A percentile compares a stretch with the other conserved stretches of the same genome.
These are phyloP conservation scores for Talaromyces ruber DNA, from an alignment of 495 filamentous ascomycete genomes.

Conservation along the genomic window DNA sequence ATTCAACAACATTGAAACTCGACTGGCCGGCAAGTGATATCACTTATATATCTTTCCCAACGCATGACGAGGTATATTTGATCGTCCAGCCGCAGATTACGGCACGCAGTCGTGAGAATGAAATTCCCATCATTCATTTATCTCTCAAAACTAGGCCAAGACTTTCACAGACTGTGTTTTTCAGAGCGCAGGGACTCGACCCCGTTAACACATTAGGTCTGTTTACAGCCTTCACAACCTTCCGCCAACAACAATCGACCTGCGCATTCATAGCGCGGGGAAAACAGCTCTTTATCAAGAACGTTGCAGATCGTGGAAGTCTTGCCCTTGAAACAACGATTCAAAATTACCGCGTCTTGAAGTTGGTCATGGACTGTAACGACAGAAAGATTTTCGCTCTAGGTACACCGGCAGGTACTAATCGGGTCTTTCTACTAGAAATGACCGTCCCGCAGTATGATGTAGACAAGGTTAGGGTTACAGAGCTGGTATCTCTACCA, in stretches of 20 bases:
- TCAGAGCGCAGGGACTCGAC: conserved; percentile 12
- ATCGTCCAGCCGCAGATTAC: conserved; percentile 18
- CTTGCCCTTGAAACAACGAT: conserved; percentile 12
- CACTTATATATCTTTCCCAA: conserved; percentile 17
- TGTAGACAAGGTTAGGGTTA: conserved; percentile 6
- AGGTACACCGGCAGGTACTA: conserved; percentile 12
- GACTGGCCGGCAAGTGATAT: conserved; percentile 15
- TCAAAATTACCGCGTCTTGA: conserved; percentile 19
- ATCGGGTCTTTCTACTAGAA: conserved; percentile 18
- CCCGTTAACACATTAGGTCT: conserved; percentile 15
- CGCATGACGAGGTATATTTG: conserved; percentile 13
- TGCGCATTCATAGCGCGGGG: conserved; percentile 20
- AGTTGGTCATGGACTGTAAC: conserved; percentile 15
- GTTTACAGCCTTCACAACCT: conserved; percentile 21
- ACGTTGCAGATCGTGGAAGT: conserved; percentile 1
- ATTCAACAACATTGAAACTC: neutral
- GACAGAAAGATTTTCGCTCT: conserved; percentile 18
- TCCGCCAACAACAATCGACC: conserved; percentile 9
- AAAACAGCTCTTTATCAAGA: conserved; percentile 17
- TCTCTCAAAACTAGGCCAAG: neutral
- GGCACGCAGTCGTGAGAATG: conserved; percentile 8
- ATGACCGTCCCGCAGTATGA: conserved; percentile 10
- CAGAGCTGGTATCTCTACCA: conserved; percentile 14
- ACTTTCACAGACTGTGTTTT: neutral
- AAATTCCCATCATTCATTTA: conserved; percentile 1